These are phyloP conservation scores for Ganoderma meredithae DNA, from an alignment of 1,284 basidiomycete genomes.

Conservation along the genomic window DNA sequence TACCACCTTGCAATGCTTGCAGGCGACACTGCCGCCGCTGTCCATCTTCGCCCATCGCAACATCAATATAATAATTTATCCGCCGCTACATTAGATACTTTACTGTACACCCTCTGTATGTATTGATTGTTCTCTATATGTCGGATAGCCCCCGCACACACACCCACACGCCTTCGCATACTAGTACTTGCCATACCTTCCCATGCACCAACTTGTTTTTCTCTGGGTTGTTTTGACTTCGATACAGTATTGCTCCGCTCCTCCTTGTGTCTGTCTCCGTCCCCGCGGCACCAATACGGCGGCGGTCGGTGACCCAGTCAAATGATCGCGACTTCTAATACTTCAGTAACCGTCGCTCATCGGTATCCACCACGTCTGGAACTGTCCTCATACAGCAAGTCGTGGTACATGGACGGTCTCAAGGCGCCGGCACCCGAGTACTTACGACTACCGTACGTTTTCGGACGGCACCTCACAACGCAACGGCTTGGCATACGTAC, in stretches of 20 bases:
- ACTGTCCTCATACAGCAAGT: no score
- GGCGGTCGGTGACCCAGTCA: neutral
- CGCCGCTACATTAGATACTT: neutral
- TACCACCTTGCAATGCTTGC: neutral
- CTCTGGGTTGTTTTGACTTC: neutral
- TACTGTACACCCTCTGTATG: constrained; percentile 6
- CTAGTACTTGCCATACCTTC: neutral
- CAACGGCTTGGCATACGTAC: neutral
- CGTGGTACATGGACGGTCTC: no score
- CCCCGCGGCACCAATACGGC: neutral
- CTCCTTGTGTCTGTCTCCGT: neutral
- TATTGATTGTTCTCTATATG: neutral
- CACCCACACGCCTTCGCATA: neutral
- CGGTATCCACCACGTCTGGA: no score
- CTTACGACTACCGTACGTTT: neutral
- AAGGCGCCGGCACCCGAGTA: no score
- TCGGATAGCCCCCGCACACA: neutral
- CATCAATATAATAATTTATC: neutral
- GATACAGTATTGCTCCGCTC: neutral
- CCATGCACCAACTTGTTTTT: neutral
- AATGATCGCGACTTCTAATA: no score
- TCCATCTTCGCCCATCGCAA: neutral
- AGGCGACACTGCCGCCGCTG: neutral
- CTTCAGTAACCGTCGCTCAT: no score
- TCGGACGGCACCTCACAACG: neutral